Base-by-base conservation (phyloP, 176 grass and related monocot genomes). In the Typha latifolia region DNA sequence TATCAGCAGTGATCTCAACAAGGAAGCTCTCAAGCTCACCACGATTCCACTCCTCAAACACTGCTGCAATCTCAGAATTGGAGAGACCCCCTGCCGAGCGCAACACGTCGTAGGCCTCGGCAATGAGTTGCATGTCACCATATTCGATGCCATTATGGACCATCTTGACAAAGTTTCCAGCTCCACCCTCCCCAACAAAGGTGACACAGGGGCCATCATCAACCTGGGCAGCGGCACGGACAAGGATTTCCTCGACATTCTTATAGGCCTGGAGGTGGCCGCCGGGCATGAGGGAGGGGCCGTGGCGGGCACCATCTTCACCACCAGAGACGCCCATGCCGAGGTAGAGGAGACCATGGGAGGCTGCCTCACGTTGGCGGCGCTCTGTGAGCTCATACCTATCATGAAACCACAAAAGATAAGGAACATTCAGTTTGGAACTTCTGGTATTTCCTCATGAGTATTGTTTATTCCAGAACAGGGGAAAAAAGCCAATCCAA, bases 111-210 rank as follows among this genome's bases (percentile, higher is more conserved):
- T 99, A 92, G 0, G 85, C 89, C 66, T 97, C 85, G 0, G 93
- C 79, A 12, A 97, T 87, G 14, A 99, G 79, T 63, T 93, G 89
- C 86, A 93, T 93, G 61, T 99, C 89, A 0, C 89, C 86, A 0
- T 99, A 99, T 76, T 99, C 89, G 15, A 99, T 99, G 27, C 84
- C 94, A 52, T 93, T 99, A 61, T 93, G 89, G 3, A 90, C 94
- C 89, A 99, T 90, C 79, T 93, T 99, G 19, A 99, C 89, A 19
- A 99, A 99, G 79, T 92, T 97, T 48, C 89, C 94, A 0, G 89
- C 86, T 1, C 89, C 89, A 2, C 86, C 94, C 4, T 81, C 78
- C 0, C 89, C 86, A 0, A 99, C 83, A 15, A 84, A 99, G 11
- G 94, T 99, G 53, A 93, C 89, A 20, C 86, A 99, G 0, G 89